These are phyloP conservation scores for Candida tibetensis DNA, from an alignment of 805 yeast species.

Conservation along the genomic window DNA sequence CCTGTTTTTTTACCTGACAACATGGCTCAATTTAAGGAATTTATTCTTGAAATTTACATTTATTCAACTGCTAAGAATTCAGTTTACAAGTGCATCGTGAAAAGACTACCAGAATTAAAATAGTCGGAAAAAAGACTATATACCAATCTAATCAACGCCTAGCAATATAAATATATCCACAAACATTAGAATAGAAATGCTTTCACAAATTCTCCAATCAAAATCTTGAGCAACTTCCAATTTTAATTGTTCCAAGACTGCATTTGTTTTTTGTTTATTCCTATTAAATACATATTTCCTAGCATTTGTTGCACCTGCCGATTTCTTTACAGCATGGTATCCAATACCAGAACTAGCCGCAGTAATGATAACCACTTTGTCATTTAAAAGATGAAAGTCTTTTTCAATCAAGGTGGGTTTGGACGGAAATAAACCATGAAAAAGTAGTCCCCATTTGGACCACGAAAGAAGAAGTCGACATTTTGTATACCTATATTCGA, in stretches of 20 bases:
- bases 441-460: too few relatives aligned
- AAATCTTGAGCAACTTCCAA: constrained; percentile 19
- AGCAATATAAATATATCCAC: too few relatives aligned
- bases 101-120: not conserved
- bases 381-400: constrained; percentile 35
- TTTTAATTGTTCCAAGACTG: constrained; percentile 23
- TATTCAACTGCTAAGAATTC: not conserved
- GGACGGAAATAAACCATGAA: constrained; percentile 5
- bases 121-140: not conserved
- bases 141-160: too few relatives aligned
- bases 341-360: constrained; percentile 40
- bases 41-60: constrained; percentile 1
- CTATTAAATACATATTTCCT: constrained; percentile 39
- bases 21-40: not conserved
- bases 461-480: too few relatives aligned
- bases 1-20: not conserved
- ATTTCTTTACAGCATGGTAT: constrained; percentile 25
- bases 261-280: constrained; percentile 26
- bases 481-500: too few relatives aligned
- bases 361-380: constrained; percentile 38
- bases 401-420: constrained; percentile 25
- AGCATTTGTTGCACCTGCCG: constrained; percentile 27
- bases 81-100: not conserved
- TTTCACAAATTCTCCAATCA: too few relatives aligned
- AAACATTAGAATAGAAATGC: too few relatives aligned